Conservation (phyloP, 1,284 basidiomycete species). For the Tylopilus sp. region DNA sequence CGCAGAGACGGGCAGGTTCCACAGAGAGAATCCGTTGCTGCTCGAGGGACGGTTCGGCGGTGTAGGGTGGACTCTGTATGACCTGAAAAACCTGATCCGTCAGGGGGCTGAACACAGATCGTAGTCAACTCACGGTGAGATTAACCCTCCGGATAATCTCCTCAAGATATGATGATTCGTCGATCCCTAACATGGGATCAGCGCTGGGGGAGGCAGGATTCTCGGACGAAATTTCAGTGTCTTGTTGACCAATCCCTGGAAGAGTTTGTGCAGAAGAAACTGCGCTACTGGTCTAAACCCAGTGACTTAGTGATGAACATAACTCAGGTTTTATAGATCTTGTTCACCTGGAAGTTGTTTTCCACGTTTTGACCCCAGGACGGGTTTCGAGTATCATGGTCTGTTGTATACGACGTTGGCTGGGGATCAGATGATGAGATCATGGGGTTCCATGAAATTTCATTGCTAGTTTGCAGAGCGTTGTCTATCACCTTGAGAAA, state of each 20-base stretch:
- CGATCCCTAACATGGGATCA: neutral
- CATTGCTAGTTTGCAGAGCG: neutral
- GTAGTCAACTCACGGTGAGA: neutral
- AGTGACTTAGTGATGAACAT: neutral
- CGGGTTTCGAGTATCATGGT: no score
- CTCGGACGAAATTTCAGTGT: neutral
- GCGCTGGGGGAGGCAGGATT: neutral
- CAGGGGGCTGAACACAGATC: neutral
- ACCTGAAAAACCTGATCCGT: neutral
- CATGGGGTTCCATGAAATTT: neutral
- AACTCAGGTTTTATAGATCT: neutral
- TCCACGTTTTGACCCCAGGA: neutral
- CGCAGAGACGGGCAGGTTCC: neutral
- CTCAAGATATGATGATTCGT: neutral
- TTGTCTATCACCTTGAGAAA: slow-evolving; percentile 1
- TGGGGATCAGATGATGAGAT: neutral
- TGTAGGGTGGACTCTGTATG: neutral
- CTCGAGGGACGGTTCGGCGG: no score
- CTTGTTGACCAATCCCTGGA: neutral
- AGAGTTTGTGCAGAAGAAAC: no score
- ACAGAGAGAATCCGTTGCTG: neutral
- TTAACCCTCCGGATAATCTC: neutral
- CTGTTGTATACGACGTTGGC: neutral
- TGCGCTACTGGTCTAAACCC: neutral
- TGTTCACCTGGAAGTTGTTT: neutral